Conservation (phyloP, 306 rosid genomes). For the Geum urbanum region DNA sequence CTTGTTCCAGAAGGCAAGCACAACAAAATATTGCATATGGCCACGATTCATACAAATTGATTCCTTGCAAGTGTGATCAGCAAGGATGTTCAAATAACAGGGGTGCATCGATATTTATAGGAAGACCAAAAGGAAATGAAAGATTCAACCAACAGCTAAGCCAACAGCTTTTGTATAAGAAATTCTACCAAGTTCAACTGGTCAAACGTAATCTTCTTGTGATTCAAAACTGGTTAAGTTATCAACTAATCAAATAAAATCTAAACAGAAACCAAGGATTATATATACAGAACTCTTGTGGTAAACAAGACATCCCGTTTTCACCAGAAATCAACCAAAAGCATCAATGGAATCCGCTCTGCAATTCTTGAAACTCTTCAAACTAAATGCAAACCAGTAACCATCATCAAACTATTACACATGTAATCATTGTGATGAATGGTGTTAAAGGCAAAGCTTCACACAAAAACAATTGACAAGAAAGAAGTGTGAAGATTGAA, state of each 20-base stretch:
- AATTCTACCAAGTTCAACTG: not conserved
- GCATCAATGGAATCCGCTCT: not conserved
- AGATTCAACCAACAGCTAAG: not conserved
- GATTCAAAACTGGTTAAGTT: not conserved
- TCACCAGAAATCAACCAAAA: not conserved
- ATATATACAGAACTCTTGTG: not conserved
- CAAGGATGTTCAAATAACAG: not conserved
- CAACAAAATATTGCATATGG: not conserved
- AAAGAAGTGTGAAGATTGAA: conserved; percentile 40
- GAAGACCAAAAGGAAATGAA: not conserved
- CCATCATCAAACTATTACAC: not conserved
- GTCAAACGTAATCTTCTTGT: not conserved
- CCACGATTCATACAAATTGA: not conserved
- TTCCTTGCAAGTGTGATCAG: not conserved
- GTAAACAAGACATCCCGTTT: not conserved
- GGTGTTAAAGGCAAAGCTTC: not conserved
- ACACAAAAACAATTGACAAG: conserved; percentile 9
- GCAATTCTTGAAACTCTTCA: not conserved
- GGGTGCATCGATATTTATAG: not conserved
- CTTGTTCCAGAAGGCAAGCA: no score
- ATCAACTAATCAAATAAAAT: not conserved
- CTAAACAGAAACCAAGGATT: not conserved
- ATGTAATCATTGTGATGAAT: not conserved
- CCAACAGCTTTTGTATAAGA: not conserved
- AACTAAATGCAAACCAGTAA: not conserved